These are phyloP conservation scores for Cercospora sp. DNA, from an alignment of 2,329 filamentous ascomycete species.

Conservation along the genomic window DNA sequence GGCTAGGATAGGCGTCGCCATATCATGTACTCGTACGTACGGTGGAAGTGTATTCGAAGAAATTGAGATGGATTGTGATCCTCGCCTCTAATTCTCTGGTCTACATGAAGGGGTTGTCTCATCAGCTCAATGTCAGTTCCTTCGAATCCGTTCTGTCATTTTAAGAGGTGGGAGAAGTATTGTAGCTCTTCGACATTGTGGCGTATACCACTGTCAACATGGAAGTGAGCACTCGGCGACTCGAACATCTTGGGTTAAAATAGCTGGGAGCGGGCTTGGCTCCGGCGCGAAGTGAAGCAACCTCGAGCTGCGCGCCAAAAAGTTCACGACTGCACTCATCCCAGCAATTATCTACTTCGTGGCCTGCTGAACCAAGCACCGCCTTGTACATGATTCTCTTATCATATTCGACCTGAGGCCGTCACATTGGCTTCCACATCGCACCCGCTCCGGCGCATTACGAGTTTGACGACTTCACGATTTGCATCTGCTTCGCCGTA, in stretches of 20 bases:
- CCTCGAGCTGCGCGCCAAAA: not conserved
- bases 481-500: not conserved
- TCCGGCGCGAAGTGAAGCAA: slow-evolving; percentile 4
- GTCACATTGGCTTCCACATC: slow-evolving; percentile 24
- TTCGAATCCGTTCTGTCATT: not conserved
- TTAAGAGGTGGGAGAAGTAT: not conserved
- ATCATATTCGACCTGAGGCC: not conserved
- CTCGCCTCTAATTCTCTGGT: not conserved
- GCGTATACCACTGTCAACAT: too few species aligned
- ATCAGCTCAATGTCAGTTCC: not conserved
- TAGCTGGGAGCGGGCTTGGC: not conserved
- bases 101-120: not conserved
- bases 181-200: not conserved
- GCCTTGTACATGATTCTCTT: not conserved
- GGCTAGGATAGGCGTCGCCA: not conserved
- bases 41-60: not conserved
- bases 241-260: not conserved
- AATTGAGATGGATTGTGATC: not conserved
- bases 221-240: not conserved
- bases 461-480: slow-evolving; percentile 26
- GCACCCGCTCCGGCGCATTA: slow-evolving; percentile 19
- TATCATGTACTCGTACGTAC: not conserved
- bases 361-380: not conserved
- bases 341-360: not conserved
- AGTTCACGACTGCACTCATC: not conserved